A percentile compares a stretch with the other conserved stretches of the same genome.
phyloP scores from a whole-genome alignment of 306 rosid genomes.

The Rosa rugosa region DNA sequence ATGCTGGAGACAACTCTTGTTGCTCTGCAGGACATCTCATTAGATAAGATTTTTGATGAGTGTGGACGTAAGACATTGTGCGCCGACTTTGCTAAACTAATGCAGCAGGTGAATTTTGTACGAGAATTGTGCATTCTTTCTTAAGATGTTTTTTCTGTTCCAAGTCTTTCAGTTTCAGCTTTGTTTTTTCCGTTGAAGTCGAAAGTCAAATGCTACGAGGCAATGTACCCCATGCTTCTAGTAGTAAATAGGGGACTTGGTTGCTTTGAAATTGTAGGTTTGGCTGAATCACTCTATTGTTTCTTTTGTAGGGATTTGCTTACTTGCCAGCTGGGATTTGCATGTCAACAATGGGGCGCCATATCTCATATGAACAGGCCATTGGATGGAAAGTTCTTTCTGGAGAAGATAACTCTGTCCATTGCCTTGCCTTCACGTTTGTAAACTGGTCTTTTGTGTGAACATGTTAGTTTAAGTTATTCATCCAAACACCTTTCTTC shows the following conservation, averaged over 20 bases:
- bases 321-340: constrained; percentile 84
- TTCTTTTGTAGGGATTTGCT: constrained; percentile 64
- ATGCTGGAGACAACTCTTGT: constrained; percentile 95
- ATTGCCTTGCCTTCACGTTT: constrained; percentile 91
- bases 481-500: constrained; percentile 19
- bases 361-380: constrained; percentile 83
- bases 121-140: neutral
- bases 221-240: neutral
- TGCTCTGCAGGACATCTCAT: constrained; percentile 88
- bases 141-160: neutral
- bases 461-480: constrained; percentile 19
- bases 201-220: neutral
- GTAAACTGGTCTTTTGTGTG: constrained; percentile 97
- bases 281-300: neutral
- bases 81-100: constrained; percentile 76
- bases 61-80: constrained; percentile 76
- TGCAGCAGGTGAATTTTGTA: constrained; percentile 67
- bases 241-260: neutral
- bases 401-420: constrained; percentile 66
- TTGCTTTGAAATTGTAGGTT: neutral
- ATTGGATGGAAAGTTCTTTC: constrained; percentile 91
- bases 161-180: neutral
- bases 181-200: neutral
- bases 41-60: constrained; percentile 88
- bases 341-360: constrained; percentile 91